These are phyloP conservation scores for Conringia planisiliqua DNA, from an alignment of 345 rosid species.

Conservation along the genomic window DNA sequence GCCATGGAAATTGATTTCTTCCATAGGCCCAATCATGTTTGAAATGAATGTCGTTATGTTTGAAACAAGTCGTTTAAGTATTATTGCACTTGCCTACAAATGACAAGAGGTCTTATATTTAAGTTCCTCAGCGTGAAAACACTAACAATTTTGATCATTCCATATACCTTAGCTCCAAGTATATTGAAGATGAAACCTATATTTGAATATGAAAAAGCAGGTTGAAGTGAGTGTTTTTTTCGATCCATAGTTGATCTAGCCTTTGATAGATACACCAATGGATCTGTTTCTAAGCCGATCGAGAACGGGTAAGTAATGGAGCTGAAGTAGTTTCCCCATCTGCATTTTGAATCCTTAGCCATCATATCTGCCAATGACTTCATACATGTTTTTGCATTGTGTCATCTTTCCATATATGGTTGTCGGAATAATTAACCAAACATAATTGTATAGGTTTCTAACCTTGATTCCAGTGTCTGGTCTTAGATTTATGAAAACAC, in stretches of 20 bases:
- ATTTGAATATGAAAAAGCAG: background rate
- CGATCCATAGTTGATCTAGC: slow-evolving; percentile 46
- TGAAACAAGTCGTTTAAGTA: slow-evolving; percentile 27
- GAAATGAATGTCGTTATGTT: slow-evolving; percentile 47
- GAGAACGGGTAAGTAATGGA: slow-evolving; percentile 35
- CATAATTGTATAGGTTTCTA: background rate
- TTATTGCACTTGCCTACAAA: slow-evolving; percentile 34
- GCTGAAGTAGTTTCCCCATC: slow-evolving; percentile 52
- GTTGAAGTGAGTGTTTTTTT: slow-evolving; percentile 47
- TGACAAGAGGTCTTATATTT: background rate
- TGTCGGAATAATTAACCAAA: background rate
- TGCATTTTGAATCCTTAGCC: slow-evolving; percentile 35
- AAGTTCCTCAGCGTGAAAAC: background rate
- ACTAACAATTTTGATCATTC: background rate
- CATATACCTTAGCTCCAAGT: slow-evolving; percentile 41
- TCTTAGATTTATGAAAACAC: slow-evolving; percentile 44
- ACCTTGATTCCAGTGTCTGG: slow-evolving; percentile 48
- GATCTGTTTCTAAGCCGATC: slow-evolving; percentile 34
- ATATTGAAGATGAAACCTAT: slow-evolving; percentile 5
- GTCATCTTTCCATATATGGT: background rate
- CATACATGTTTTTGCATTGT: background rate
- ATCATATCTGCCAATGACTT: slow-evolving; percentile 49
- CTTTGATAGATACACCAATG: slow-evolving; percentile 38
- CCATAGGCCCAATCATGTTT: slow-evolving; percentile 46
- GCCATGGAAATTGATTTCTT: slow-evolving; percentile 52